phyloP scores from a whole-genome alignment of 495 filamentous ascomycete species.

The Choiromyces venosus region DNA sequence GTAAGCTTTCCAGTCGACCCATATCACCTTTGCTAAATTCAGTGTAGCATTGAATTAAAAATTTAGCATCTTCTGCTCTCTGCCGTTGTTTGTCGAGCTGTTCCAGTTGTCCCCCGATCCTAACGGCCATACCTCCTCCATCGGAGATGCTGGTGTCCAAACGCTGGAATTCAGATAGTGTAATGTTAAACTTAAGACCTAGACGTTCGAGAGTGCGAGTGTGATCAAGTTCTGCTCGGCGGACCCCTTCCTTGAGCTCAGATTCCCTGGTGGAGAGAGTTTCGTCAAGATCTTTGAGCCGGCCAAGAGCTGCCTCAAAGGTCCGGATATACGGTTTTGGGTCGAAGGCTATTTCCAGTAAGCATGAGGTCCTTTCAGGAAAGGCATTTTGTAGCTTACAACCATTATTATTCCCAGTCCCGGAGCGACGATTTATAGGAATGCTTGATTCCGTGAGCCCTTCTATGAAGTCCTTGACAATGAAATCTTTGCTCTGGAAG shows the following conservation, averaged over 20 bases:
- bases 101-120: conserved; percentile 87
- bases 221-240: conserved; percentile 87
- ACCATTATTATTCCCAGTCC: conserved; percentile 17
- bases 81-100: conserved; percentile 87
- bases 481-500: conserved; percentile 69
- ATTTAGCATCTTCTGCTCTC: conserved; percentile 85
- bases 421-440: conserved; percentile 68
- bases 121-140: conserved; percentile 75
- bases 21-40: conserved; percentile 61
- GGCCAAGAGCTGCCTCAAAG: conserved; percentile 77
- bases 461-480: conserved; percentile 96
- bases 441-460: conserved; percentile 78
- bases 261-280: conserved; percentile 81
- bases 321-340: conserved; percentile 94
- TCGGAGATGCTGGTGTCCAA: conserved; percentile 69
- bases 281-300: conserved; percentile 73
- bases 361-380: background rate
- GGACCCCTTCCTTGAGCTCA: conserved; percentile 79
- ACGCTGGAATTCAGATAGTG: conserved; percentile 81
- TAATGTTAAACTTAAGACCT: conserved; percentile 80
- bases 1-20: conserved; percentile 44
- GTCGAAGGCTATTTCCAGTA: conserved; percentile 61
- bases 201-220: conserved; percentile 78
- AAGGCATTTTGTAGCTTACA: background rate
- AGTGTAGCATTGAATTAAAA: conserved; percentile 91